Evolutionary conservation across 805 yeast genomes (phyloP).

Genomic region (Barnettozyma siamensis): DNA sequence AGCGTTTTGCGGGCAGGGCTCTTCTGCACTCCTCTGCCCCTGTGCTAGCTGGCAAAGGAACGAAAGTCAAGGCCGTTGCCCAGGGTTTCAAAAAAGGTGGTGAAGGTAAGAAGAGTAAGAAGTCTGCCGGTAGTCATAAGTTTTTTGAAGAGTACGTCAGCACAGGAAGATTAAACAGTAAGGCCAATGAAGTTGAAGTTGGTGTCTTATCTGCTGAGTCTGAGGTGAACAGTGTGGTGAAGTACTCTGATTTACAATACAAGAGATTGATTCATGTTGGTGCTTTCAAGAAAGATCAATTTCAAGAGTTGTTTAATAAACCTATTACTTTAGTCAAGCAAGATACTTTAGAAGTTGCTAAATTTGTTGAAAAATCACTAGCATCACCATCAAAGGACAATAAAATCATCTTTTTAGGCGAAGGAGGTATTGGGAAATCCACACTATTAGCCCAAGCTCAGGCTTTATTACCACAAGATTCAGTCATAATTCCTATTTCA

Average conservation of each 20-base stretch:
- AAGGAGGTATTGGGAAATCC: conserved; percentile 75
- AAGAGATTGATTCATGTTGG: conserved; percentile 48
- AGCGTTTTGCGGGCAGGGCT: conserved; percentile 3
- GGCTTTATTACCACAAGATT: conserved; percentile 41
- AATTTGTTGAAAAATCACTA: conserved; percentile 33
- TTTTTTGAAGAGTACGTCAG: conserved; percentile 29
- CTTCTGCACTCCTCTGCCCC: conserved; percentile 6
- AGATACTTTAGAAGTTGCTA: conserved; percentile 36
- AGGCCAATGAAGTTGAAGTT: conserved; percentile 19
- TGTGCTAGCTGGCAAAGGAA: conserved; percentile 7
- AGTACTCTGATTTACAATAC: conserved; percentile 35
- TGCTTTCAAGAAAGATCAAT: conserved; percentile 62
- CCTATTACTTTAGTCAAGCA: conserved; percentile 57
- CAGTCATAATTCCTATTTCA: conserved; percentile 58
- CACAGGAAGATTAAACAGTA: conserved; percentile 25
- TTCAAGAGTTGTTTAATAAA: conserved; percentile 54
- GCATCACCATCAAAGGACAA: conserved; percentile 34
- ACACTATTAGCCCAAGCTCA: conserved; percentile 66
- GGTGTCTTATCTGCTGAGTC: conserved; percentile 18
- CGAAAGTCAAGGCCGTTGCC: conserved; percentile 10
- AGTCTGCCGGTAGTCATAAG: conserved; percentile 27
- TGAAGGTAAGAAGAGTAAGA: conserved; percentile 10
- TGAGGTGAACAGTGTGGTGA: conserved; percentile 27
- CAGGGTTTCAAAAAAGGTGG: conserved; percentile 16
- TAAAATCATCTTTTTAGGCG: conserved; percentile 58